Evolutionary conservation across 2,329 filamentous ascomycete species (phyloP), one percentile per base, ranked within the genome.

Genomic region (Neopestalotiopsis clavispora): DNA sequence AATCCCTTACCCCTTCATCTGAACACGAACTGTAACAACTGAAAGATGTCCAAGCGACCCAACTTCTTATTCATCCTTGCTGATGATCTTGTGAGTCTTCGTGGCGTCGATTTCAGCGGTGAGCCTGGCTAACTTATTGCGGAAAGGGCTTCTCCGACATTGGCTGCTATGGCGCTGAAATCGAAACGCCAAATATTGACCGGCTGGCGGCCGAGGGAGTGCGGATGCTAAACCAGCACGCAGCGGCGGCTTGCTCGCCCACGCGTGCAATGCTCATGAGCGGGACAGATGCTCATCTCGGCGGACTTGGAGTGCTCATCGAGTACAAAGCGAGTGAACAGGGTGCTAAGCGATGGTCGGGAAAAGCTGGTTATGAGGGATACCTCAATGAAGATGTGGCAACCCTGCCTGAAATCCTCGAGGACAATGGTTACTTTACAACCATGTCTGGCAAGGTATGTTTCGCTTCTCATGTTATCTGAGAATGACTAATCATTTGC

Each of bases 221-320:
- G 34, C 84, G 87, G 3, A 86, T 89, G 72, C 89, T 87, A 0
- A 85, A 87, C 69, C 89, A 89, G 75, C 87, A 90, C 73, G 85
- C 87, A 0, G 87, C 88, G 0, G 85, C 87, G 28, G 86, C 87
- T 69, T 90, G 87, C 77, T 89, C 87, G 68, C 88, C 87, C 23
- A 88, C 86, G 4, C 81, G 87, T 66, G 84, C 87, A 60, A 90
- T 90, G 87, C 83, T 90, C 67, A 38, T 63, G 60, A 38, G n/a
- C 38, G 60, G 60, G 2, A 89, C 86, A 3, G 85, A 87, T 71
- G 83, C 86, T 70, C 85, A 84, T 72, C 83, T 84, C 65, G 81
- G 81, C 23, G 81, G 86, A 3, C 77, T 88, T 2, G 86, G 57
- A 56, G 49, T 56, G 2, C 49, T 56, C 49, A 56, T 56, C 7